Conservation (phyloP, 345 rosid species). For the Nephelium lappaceum region DNA sequence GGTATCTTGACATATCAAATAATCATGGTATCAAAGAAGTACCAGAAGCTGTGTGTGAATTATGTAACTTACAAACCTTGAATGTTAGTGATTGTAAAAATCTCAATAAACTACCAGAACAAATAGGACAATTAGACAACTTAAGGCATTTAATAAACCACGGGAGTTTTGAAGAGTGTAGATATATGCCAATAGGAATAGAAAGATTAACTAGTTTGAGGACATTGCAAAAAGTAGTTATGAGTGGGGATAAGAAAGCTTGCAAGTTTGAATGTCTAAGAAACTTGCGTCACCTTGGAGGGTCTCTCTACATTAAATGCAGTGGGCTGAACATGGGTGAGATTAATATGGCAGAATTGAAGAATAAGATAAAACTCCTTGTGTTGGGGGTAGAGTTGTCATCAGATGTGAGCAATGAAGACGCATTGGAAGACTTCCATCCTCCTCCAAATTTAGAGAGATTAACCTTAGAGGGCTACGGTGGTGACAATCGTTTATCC, state of each 20-base stretch:
- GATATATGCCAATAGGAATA: not conserved
- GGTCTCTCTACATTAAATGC: no score
- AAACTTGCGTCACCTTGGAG: not conserved
- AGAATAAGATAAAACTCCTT: not conserved
- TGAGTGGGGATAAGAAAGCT: not conserved
- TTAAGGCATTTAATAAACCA: not conserved
- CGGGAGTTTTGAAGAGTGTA: rapidly evolving
- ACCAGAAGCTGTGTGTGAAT: not conserved
- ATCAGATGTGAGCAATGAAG: not conserved
- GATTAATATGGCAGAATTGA: not conserved
- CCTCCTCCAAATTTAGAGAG: not conserved
- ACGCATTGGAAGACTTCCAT: not conserved
- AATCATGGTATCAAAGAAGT: not conserved
- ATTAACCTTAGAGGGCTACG: not conserved
- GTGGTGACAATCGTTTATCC: no score
- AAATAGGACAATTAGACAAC: not conserved
- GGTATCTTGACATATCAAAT: not conserved
- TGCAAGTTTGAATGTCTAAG: not conserved
- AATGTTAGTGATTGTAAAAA: not conserved
- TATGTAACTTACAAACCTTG: not conserved
- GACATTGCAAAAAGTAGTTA: not conserved
- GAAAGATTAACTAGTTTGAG: not conserved
- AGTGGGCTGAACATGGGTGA: not conserved
- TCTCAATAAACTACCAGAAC: not conserved
- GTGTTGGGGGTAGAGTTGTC: not conserved